Conservation (phyloP, 352 stramenopile genomes). For the Phytopythium litorale region DNA sequence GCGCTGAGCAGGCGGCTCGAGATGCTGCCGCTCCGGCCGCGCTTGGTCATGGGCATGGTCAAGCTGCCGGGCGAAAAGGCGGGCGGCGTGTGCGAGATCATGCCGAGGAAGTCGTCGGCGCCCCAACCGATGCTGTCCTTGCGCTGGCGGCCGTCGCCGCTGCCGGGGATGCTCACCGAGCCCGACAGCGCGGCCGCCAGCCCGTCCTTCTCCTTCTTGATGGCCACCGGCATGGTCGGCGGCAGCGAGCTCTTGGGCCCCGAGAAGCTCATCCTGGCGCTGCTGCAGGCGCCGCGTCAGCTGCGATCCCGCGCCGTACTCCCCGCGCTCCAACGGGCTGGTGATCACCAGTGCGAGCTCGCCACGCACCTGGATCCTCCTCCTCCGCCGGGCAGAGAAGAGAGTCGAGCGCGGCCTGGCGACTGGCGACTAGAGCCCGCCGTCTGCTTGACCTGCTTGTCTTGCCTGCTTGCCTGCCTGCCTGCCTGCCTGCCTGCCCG, state of each 20-base stretch:
- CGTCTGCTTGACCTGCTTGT: neutral
- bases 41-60: conserved; percentile 87
- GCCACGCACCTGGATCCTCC: too few relatives aligned
- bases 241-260: conserved; percentile 46
- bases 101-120: conserved; percentile 81
- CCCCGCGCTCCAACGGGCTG: neutral
- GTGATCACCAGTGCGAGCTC: neutral
- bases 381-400: too few relatives aligned
- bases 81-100: conserved; percentile 89
- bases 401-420: too few relatives aligned
- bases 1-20: conserved; percentile 84
- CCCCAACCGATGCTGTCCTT: conserved; percentile 85
- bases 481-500: neutral
- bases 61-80: conserved; percentile 88
- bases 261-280: conserved; percentile 34
- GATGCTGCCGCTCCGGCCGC: conserved; percentile 78
- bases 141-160: conserved; percentile 35
- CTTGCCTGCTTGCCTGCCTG: too few relatives aligned
- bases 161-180: conserved; percentile 31
- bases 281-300: neutral
- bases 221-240: conserved; percentile 59
- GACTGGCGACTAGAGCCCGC: too few relatives aligned
- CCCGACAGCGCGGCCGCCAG: conserved; percentile 10
- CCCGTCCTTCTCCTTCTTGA: conserved; percentile 62
- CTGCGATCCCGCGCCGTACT: too few relatives aligned